Conservation (phyloP, 2,329 filamentous ascomycete species). For the Knufia petricola region DNA sequence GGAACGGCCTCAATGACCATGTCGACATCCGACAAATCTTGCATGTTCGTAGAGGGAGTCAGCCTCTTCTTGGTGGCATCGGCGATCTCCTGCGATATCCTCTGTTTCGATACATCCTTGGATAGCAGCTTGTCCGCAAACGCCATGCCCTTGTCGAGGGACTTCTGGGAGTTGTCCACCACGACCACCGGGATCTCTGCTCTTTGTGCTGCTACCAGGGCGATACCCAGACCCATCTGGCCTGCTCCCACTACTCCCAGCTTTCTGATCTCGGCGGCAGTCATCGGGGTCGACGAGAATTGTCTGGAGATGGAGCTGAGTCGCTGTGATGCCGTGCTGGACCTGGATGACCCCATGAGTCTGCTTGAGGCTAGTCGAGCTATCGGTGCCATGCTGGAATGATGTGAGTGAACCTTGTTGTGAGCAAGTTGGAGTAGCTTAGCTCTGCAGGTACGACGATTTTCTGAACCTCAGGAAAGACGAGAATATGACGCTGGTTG, state of each 20-base stretch:
- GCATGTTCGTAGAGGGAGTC: constrained; percentile 60
- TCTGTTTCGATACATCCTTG: constrained; percentile 83
- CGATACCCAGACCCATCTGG: constrained; percentile 95
- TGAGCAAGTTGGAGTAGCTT: too few relatives aligned
- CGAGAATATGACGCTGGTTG: neutral
- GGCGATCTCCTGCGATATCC: constrained; percentile 73
- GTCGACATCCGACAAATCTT: constrained; percentile 71
- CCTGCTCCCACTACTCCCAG: constrained; percentile 89
- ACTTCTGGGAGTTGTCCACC: constrained; percentile 73
- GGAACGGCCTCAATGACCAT: constrained; percentile 98
- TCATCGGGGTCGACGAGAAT: constrained; percentile 59
- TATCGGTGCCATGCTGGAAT: constrained; percentile 15
- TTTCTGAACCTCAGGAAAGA: too few relatives aligned
- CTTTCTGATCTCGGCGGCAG: constrained; percentile 66
- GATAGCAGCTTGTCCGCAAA: constrained; percentile 95
- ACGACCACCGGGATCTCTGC: constrained; percentile 76
- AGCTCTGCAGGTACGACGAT: too few relatives aligned
- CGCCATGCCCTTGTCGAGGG: constrained; percentile 76
- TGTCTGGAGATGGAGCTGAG: constrained; percentile 34
- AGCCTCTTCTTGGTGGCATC: constrained; percentile 62
- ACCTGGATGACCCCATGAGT: constrained; percentile 30
- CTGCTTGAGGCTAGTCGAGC: constrained; percentile 22
- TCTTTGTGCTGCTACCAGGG: constrained; percentile 79
- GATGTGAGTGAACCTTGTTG: neutral
- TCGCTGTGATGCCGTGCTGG: constrained; percentile 27